Evolutionary conservation across 2,329 filamentous ascomycete species (phyloP).

Genomic region (Laburnicola sp.): DNA sequence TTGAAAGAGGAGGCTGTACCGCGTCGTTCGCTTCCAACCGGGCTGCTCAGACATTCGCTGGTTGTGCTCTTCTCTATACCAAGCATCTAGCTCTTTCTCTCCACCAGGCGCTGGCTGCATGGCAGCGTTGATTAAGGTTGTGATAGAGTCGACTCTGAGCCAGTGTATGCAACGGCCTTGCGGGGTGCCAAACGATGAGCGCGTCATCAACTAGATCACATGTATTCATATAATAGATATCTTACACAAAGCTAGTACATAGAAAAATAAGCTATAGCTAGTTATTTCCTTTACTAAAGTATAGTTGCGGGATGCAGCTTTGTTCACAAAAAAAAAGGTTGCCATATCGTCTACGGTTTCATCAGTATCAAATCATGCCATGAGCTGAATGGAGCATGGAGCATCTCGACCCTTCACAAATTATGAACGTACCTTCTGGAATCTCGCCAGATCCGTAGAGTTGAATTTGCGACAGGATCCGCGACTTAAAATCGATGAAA

Average conservation of each 20-base stretch:
- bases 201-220: too few relatives aligned
- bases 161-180: too few relatives aligned
- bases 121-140: constrained; percentile 30
- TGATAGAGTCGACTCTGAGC: constrained; percentile 14
- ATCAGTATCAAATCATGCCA: not conserved
- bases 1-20: constrained; percentile 24
- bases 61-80: constrained; percentile 41
- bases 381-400: too few relatives aligned
- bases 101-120: constrained; percentile 30
- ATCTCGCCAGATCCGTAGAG: constrained; percentile 21
- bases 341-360: constrained; percentile 7
- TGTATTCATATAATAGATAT: too few relatives aligned
- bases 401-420: not conserved
- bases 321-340: constrained; percentile 10
- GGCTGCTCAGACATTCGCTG: constrained; percentile 38
- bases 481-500: constrained; percentile 24
- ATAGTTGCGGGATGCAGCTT: too few relatives aligned
- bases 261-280: too few relatives aligned
- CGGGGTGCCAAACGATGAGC: too few relatives aligned
- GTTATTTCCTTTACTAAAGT: too few relatives aligned
- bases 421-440: constrained; percentile 22
- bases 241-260: too few relatives aligned
- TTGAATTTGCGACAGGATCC: constrained; percentile 24
- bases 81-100: constrained; percentile 31
- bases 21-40: constrained; percentile 31